Evolutionary conservation across 192 early-diverging fungal genomes (phyloP).

Genomic region (Coemansia sp.): DNA sequence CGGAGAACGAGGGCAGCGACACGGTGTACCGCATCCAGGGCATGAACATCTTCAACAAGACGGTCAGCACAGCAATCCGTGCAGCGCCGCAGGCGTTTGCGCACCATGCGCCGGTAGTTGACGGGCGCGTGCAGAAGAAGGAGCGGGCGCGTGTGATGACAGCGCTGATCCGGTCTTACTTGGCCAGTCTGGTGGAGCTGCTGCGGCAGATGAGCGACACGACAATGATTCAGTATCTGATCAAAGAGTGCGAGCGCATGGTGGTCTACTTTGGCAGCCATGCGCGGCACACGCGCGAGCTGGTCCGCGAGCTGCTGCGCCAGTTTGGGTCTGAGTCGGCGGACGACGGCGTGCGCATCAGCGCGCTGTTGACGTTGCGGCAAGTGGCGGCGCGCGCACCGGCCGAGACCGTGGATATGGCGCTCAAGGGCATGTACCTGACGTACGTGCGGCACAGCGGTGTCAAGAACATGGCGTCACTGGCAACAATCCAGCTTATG

Average conservation of each 20-base stretch:
- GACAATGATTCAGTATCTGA: conserved; percentile 77
- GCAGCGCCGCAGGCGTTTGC: conserved; percentile 64
- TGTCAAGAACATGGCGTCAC: conserved; percentile 73
- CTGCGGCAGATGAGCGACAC: conserved; percentile 78
- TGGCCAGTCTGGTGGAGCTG: conserved; percentile 69
- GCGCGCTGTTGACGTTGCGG: conserved; percentile 80
- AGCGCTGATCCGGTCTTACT: conserved; percentile 78
- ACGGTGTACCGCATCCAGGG: conserved; percentile 70
- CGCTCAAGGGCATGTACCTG: conserved; percentile 75
- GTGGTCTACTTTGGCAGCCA: conserved; percentile 79
- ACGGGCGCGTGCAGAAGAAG: conserved; percentile 29
- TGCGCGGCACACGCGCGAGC: conserved; percentile 73
- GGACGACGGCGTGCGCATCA: conserved; percentile 70
- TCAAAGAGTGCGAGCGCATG: conserved; percentile 75
- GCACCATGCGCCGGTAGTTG: conserved; percentile 56
- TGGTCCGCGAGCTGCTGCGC: conserved; percentile 59
- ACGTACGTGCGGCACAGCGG: conserved; percentile 76
- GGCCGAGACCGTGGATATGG: conserved; percentile 59
- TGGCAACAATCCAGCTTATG: conserved; percentile 87
- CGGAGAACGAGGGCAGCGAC: conserved; percentile 51
- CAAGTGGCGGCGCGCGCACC: conserved; percentile 58
- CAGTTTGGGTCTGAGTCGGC: conserved; percentile 54
- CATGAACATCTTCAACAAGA: conserved; percentile 70
- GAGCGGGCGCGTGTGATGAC: conserved; percentile 66
- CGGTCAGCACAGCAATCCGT: conserved; percentile 71